Evolutionary conservation across 2,329 filamentous ascomycete genomes (phyloP), one percentile per base, ranked within the genome.

Genomic region (Tolypocladium inflatum): DNA sequence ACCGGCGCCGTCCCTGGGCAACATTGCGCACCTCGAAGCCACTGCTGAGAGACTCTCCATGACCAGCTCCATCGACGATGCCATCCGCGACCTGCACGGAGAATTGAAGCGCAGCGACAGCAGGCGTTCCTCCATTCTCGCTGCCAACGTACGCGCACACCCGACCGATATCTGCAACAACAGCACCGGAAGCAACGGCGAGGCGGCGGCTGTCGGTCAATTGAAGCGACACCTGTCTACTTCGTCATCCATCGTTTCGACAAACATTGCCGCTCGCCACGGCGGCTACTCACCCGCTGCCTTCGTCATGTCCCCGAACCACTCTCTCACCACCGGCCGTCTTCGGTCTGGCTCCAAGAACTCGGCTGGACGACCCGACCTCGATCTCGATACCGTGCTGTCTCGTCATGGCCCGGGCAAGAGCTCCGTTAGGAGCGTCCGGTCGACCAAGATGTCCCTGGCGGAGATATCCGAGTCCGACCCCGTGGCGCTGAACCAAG

Each of bases 1-100:
- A 58, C 82, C 85, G 59, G 83, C 81, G 33, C 83, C 83, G 38
- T 85, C 83, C 68, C 74, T 80, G 21, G 80, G 80, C 68, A 91
- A 88, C 74, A 85, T 92, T 61, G 84, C 86, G 63, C 83, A 86
- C 55, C 82, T 92, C 61, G 89, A 93, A 72, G 85, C 87, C 63
- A 87, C 85, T 13, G 89, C 89, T 54, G 88, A 91, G 72, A 81
- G 85, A 63, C 78, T 92, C 70, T 89, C 87, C 64, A 82, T 83
- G 75, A 86, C 85, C 58, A 89, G 86, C 61, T 90, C 89, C 61
- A 88, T 91, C 67, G 88, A 88, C 65, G 84, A 89, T 75, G 88
- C 89, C 64, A 92, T 91, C 65, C 82, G 87, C 59, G 84, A 87
- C 66, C 78, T 90, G 63, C 85, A 90, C 71, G 78, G 84, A 60